A percentile compares a stretch with the other conserved stretches of the same genome.
Conservation (phyloP, 768 basidiomycete genomes). For the Pleurotus sapidus region DNA sequence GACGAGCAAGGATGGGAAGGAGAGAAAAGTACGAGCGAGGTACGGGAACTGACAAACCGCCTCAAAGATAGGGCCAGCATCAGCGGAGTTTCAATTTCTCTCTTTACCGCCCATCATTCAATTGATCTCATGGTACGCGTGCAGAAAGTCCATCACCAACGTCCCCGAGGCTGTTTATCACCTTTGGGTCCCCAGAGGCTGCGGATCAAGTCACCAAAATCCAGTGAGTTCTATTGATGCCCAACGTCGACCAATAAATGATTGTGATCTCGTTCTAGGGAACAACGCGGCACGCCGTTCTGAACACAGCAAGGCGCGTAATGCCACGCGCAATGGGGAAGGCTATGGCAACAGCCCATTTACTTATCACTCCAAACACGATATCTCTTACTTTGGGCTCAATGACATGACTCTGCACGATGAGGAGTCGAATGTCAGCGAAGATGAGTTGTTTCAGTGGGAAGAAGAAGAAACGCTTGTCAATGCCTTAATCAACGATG, state of each 20-base stretch:
- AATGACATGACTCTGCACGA: conserved; percentile 2
- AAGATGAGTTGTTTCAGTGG: conserved; percentile 37
- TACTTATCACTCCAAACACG: background rate
- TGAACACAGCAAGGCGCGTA: background rate
- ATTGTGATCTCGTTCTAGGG: background rate
- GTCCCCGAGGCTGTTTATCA: background rate
- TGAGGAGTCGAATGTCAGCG: conserved; percentile 17
- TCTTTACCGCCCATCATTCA: background rate
- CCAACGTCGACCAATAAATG: background rate
- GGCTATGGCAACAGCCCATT: conserved; percentile 1
- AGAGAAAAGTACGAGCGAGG: conserved; percentile 2
- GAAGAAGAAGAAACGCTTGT: conserved; percentile 52
- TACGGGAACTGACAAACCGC: conserved; percentile 1
- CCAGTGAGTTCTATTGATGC: background rate
- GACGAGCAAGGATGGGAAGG: background rate
- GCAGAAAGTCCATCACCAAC: background rate
- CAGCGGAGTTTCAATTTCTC: conserved; percentile 8
- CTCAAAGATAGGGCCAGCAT: conserved; percentile 4
- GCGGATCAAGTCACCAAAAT: conserved; percentile 6
- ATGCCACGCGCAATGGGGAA: background rate
- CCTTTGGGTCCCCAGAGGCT: background rate
- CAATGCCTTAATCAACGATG: conserved; percentile 43
- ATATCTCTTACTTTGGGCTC: background rate
- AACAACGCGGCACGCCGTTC: background rate
- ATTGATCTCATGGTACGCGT: background rate